Percentiles rank a stretch among this genome's conserved stretches.
phyloP scores from a whole-genome alignment of 495 filamentous ascomycete species.

The Neurospora sp. region DNA sequence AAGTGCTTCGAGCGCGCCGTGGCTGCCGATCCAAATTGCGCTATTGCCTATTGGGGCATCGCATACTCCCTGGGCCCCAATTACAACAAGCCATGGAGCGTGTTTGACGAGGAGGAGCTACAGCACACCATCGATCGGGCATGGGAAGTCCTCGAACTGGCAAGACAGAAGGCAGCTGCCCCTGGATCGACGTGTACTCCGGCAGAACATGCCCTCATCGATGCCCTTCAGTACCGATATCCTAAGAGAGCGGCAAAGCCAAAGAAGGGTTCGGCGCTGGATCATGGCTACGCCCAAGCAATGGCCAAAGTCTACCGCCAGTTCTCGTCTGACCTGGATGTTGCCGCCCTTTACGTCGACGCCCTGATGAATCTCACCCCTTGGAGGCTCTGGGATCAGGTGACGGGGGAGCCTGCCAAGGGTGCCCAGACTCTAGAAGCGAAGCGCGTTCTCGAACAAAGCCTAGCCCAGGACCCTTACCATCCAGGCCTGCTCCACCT shows the following conservation, averaged over 20 bases:
- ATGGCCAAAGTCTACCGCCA: conserved; percentile 47
- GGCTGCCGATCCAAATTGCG: conserved; percentile 39
- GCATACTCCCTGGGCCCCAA: conserved; percentile 58
- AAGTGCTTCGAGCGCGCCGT: conserved; percentile 52
- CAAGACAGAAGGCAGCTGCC: conserved; percentile 22
- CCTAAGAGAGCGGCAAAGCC: conserved; percentile 29
- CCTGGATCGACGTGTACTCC: conserved; percentile 12
- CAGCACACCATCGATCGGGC: conserved; percentile 33
- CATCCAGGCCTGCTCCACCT: conserved; percentile 59
- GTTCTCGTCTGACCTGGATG: conserved; percentile 49
- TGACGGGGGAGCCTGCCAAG: conserved; percentile 43
- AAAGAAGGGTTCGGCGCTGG: conserved; percentile 41
- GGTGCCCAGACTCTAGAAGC: conserved; percentile 48
- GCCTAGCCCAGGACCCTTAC: conserved; percentile 33
- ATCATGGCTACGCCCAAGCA: conserved; percentile 47
- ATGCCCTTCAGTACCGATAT: conserved; percentile 47
- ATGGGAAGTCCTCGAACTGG: conserved; percentile 32
- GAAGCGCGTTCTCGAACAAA: conserved; percentile 43
- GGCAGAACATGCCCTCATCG: conserved; percentile 47
- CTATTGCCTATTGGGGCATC: conserved; percentile 59
- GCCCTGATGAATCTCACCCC: conserved; percentile 60
- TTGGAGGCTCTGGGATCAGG: conserved; percentile 56
- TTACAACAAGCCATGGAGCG: conserved; percentile 64
- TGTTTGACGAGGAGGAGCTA: conserved; percentile 52
- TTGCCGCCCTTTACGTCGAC: conserved; percentile 53